These are phyloP conservation scores for Silene uniflora DNA, from an alignment of 148 eudicot species.

Conservation along the genomic window DNA sequence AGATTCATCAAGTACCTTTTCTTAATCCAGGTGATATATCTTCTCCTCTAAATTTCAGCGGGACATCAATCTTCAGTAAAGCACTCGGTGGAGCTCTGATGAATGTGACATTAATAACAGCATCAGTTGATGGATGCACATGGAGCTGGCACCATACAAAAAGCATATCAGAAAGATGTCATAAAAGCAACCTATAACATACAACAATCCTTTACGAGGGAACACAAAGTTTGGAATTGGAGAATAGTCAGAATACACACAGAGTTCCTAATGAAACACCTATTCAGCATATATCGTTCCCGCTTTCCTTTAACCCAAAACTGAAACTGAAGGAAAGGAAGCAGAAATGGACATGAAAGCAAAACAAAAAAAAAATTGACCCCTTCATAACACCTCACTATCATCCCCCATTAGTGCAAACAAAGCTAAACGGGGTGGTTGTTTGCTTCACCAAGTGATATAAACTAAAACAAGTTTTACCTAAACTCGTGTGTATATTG, in stretches of 20 bases:
- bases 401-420: no score
- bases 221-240: background rate
- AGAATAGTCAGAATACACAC: background rate
- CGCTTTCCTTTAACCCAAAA: no score
- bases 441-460: no score
- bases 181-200: background rate
- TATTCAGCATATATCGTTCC: background rate
- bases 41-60: slow-evolving; percentile 85
- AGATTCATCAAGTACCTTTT: no score
- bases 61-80: slow-evolving; percentile 76
- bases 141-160: slow-evolving; percentile 59
- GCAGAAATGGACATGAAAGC: no score
- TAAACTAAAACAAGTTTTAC: no score
- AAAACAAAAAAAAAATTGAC: no score
- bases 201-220: background rate
- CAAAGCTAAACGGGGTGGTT: no score
- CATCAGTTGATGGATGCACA: slow-evolving; percentile 74
- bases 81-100: slow-evolving; percentile 93
- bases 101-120: slow-evolving; percentile 76
- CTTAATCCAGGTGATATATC: no score
- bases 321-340: no score
- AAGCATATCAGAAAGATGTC: slow-evolving; percentile 5
- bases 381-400: no score
- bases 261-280: background rate
- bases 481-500: no score